Percentiles rank a stretch among this genome's conserved stretches.
These are phyloP conservation scores for Saccharomyces hybrid DNA, from an alignment of 1,139 yeast genomes.

Conservation along the genomic window DNA sequence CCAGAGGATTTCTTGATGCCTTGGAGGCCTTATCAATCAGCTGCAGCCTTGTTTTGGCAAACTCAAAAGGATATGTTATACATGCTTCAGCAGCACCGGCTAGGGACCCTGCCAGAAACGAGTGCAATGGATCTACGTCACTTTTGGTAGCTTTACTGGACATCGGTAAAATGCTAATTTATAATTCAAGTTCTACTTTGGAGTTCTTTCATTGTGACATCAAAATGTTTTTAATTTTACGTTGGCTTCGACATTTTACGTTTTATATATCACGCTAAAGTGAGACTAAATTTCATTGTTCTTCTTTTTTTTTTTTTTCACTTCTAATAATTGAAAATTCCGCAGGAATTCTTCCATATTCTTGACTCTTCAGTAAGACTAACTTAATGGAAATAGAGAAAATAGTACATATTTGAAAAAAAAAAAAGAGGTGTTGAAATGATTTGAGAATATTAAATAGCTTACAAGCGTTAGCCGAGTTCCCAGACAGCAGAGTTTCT, in stretches of 20 bases:
- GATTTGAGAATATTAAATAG: neutral
- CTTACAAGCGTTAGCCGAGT: neutral
- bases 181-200: neutral
- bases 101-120: constrained; percentile 87
- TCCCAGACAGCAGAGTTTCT: neutral
- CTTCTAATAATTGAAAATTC: neutral
- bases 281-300: neutral
- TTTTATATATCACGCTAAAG: neutral
- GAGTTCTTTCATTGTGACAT: neutral
- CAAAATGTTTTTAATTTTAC: neutral
- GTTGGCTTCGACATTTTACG: neutral
- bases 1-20: constrained; percentile 75
- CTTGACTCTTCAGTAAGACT: neutral
- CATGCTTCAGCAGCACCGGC: constrained; percentile 94
- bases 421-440: neutral
- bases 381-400: neutral
- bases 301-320: neutral
- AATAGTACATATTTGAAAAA: neutral
- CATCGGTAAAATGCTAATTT: neutral
- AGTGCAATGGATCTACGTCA: constrained; percentile 52
- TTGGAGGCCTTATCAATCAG: constrained; percentile 63
- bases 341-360: neutral
- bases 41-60: constrained; percentile 90
- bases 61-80: constrained; percentile 91
- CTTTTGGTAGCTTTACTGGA: constrained; percentile 1